Evolutionary conservation across 1,284 basidiomycete species (phyloP).

Genomic region (Sphaerobolus stellatus): DNA sequence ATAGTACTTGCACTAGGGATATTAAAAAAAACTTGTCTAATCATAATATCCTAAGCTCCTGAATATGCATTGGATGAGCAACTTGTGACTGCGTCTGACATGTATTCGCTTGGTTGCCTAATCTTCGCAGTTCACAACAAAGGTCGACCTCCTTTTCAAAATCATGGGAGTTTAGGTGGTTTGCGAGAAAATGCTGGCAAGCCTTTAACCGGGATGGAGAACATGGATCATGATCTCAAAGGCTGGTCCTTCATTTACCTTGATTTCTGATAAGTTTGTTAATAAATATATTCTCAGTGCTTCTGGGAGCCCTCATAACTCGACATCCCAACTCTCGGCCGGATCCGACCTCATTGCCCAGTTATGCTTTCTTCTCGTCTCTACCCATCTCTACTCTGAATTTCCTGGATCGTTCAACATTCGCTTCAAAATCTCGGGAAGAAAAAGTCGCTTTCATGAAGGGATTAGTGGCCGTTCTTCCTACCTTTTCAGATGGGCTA

Average conservation of each 20-base stretch:
- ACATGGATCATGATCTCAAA: slow-evolving; percentile 68
- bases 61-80: slow-evolving; percentile 93
- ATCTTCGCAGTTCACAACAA: slow-evolving; percentile 90
- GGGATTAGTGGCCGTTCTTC: slow-evolving; percentile 80
- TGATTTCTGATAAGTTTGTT: slow-evolving; percentile 1
- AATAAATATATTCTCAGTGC: slow-evolving; percentile 44
- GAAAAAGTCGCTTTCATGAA: slow-evolving; percentile 97
- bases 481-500: slow-evolving; percentile 85
- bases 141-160: slow-evolving; percentile 85
- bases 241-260: slow-evolving; percentile 38
- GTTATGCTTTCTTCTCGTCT: slow-evolving; percentile 91
- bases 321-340: slow-evolving; percentile 73
- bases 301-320: slow-evolving; percentile 78
- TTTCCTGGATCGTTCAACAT: slow-evolving; percentile 94
- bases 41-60: slow-evolving; percentile 61
- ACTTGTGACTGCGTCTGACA: slow-evolving; percentile 84
- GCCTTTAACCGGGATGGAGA: slow-evolving; percentile 56
- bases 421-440: slow-evolving; percentile 90
- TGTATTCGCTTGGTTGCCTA: slow-evolving; percentile 92
- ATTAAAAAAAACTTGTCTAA: not conserved
- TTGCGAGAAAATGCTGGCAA: slow-evolving; percentile 80
- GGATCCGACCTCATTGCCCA: slow-evolving; percentile 75
- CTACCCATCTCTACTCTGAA: slow-evolving; percentile 96
- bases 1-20: not conserved
- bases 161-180: slow-evolving; percentile 78